Evolutionary conservation across 2,329 filamentous ascomycete species (phyloP), one percentile per base, ranked within the genome.

Genomic region (Dryadomyces quercivorus): DNA sequence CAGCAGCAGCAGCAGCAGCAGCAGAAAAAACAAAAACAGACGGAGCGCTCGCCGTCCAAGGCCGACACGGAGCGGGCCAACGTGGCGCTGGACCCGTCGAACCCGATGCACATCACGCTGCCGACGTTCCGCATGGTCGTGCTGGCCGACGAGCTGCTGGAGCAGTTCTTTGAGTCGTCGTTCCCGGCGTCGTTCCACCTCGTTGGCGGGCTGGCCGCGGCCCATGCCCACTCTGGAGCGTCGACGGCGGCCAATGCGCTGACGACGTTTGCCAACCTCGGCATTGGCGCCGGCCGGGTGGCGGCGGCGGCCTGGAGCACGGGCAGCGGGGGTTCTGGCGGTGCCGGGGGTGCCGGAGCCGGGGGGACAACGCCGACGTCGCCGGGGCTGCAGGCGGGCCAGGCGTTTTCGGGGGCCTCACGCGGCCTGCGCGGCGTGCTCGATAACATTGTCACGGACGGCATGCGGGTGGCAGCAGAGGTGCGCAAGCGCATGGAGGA

Each of bases 51-150:
- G 52, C 74, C 75, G 34, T 82, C 81, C 51, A 85, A 82, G 64
- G 80, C 84, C 8, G 79, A 83, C 63, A 82, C 85, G 1, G 84
- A 89, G 65, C 80, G 86, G 20, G 90, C 60, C 36, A 98, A 98
- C 65, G 82, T 85, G 9, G 93, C 93, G 0, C 78, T 98, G 4
- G 91, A 98, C 65, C 93, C 93, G 2, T 85, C 89, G 26, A 92
- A 95, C 59, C 93, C 93, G 7, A 78, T 98, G 0, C 87, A 96
- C 66, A 96, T 98, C 64, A 97, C 93, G 1, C 78, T 98, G 1
- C 93, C 93, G 1, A 98, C 93, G 0, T 98, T 98, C 77, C 86
- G 93, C 60, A 98, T 98, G 93, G 90, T 98, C 3, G 88, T 98
- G 10, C 81, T 98, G 8, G 93, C 93, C 46, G 93, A 98, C 64